Conservation (phyloP, 2,329 filamentous ascomycete genomes). For the Huntiella abstrusa region DNA sequence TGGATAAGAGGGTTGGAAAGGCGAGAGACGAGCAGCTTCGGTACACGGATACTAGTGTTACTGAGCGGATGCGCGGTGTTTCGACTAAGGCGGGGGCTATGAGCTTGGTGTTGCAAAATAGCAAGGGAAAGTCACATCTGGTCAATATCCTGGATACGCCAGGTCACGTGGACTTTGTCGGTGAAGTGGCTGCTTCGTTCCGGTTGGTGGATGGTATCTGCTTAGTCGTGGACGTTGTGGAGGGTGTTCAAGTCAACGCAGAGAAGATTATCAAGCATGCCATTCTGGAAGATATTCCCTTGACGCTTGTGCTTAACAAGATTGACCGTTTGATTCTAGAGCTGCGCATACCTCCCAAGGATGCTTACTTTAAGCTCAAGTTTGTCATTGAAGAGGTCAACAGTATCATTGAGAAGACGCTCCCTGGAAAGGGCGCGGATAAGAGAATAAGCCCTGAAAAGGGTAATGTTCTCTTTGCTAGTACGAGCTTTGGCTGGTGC, state of each 20-base stretch:
- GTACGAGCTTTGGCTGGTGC: constrained; percentile 86
- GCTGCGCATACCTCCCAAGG: constrained; percentile 78
- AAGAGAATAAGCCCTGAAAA: constrained; percentile 82
- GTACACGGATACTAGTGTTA: constrained; percentile 80
- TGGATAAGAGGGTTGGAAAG: constrained; percentile 65
- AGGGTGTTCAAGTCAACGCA: constrained; percentile 96
- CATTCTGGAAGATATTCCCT: constrained; percentile 69
- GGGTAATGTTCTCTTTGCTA: constrained; percentile 95
- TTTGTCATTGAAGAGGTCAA: constrained; percentile 98
- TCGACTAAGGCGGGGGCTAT: constrained; percentile 90
- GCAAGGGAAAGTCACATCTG: constrained; percentile 84
- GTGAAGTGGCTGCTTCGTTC: constrained; percentile 80
- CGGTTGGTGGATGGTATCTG: constrained; percentile 83
- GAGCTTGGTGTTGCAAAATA: constrained; percentile 75
- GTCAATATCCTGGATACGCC: constrained; percentile 92
- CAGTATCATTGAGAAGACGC: constrained; percentile 73
- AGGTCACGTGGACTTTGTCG: constrained; percentile 94
- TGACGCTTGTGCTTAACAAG: constrained; percentile 90
- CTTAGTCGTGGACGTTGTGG: constrained; percentile 85
- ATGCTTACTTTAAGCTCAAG: constrained; percentile 97
- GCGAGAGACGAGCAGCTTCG: constrained; percentile 75
- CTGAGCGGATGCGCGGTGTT: constrained; percentile 76
- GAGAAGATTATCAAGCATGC: constrained; percentile 96
- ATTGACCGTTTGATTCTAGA: constrained; percentile 91
- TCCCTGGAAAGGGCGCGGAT: constrained; percentile 62